phyloP scores from a whole-genome alignment of 73 alveolate genomes.

The Paramecium pentaurelia region DNA sequence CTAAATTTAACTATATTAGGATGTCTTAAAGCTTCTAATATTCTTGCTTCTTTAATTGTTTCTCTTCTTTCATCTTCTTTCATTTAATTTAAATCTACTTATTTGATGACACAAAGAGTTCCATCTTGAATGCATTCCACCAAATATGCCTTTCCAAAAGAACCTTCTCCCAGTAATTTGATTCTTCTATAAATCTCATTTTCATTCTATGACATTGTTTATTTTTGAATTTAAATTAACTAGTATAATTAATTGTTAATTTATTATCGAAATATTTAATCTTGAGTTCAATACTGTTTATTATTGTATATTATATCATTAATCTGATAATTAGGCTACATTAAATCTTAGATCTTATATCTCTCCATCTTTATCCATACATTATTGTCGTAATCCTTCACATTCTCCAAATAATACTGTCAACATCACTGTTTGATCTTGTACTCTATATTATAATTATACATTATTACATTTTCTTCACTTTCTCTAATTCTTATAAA shows the following conservation, averaged over 20 bases:
- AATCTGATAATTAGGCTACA: neutral
- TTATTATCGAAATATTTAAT: neutral
- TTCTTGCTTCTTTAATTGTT: slow-evolving; percentile 89
- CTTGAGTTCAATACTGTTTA: neutral
- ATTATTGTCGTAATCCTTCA: neutral
- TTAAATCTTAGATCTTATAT: neutral
- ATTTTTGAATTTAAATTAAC: slow-evolving; percentile 17
- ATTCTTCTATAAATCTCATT: slow-evolving; percentile 79
- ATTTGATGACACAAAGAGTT: slow-evolving; percentile 82
- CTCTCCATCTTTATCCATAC: neutral
- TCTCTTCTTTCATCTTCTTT: slow-evolving; percentile 82
- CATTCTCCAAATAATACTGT: slow-evolving; percentile 7
- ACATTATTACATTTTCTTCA: neutral
- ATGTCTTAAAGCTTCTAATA: slow-evolving; percentile 86
- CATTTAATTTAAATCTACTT: slow-evolving; percentile 83
- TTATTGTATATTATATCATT: neutral
- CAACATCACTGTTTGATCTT: neutral
- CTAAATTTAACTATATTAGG: slow-evolving; percentile 89
- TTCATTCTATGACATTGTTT: slow-evolving; percentile 24
- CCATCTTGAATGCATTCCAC: slow-evolving; percentile 80
- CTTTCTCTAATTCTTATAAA: neutral
- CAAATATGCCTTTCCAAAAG: slow-evolving; percentile 93
- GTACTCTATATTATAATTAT: neutral
- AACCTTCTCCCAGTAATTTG: slow-evolving; percentile 88
- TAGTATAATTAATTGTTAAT: neutral